Percentiles rank a stretch among this genome's conserved stretches.
These are phyloP conservation scores for Cladophialophora immunda DNA, from an alignment of 2,329 filamentous ascomycete genomes.

Conservation along the genomic window DNA sequence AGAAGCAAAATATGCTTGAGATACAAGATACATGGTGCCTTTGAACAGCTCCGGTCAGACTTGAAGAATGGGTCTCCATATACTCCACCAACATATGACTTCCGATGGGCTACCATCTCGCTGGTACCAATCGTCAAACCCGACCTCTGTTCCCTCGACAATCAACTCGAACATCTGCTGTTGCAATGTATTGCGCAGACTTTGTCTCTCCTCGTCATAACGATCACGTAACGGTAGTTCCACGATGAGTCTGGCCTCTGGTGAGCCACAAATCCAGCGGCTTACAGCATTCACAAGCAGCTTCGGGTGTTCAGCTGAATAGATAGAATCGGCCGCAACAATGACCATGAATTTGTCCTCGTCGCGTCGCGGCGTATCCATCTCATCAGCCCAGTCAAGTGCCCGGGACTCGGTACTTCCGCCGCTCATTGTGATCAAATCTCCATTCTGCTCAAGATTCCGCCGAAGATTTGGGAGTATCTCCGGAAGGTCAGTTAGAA, in stretches of 20 bases:
- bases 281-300: slow-evolving; percentile 76
- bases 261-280: slow-evolving; percentile 68
- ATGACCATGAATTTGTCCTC: slow-evolving; percentile 68
- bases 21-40: neutral
- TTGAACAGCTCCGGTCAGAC: neutral
- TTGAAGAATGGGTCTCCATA: slow-evolving; percentile 46
- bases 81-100: slow-evolving; percentile 58
- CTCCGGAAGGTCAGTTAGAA: slow-evolving; percentile 82
- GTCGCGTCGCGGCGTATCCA: slow-evolving; percentile 42
- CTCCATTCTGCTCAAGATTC: slow-evolving; percentile 73
- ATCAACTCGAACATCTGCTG: slow-evolving; percentile 59
- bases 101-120: slow-evolving; percentile 52
- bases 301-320: slow-evolving; percentile 81
- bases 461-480: slow-evolving; percentile 82
- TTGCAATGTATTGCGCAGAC: slow-evolving; percentile 70
- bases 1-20: neutral
- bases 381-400: slow-evolving; percentile 72
- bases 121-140: slow-evolving; percentile 59
- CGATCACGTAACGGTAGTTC: slow-evolving; percentile 82
- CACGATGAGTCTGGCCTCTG: slow-evolving; percentile 72
- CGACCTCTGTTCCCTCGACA: slow-evolving; percentile 59
- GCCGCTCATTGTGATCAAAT: slow-evolving; percentile 62
- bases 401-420: slow-evolving; percentile 63
- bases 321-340: slow-evolving; percentile 85
- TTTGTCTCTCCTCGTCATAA: slow-evolving; percentile 68